Percentiles rank a stretch among this genome's conserved stretches.
Conservation (phyloP, 192 early-diverging fungal species). For the Coemansia sp. region DNA sequence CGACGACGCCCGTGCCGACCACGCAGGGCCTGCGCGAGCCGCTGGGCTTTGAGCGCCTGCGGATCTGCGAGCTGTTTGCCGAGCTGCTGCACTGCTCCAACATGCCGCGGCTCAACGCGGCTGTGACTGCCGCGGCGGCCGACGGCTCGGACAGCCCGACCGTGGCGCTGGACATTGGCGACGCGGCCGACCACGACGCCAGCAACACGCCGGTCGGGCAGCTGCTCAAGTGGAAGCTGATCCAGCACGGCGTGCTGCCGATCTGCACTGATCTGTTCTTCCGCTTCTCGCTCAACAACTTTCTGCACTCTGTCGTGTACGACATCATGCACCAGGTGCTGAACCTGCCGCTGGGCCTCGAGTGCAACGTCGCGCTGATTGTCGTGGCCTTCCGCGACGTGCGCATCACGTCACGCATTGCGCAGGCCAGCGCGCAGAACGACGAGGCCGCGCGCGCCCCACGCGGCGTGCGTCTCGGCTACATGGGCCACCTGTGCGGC, state of each 20-base stretch:
- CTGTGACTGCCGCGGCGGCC: background rate
- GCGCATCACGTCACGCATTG: constrained; percentile 78
- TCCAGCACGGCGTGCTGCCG: constrained; percentile 64
- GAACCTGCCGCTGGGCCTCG: constrained; percentile 78
- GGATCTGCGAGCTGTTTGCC: constrained; percentile 97
- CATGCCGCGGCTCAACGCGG: constrained; percentile 70
- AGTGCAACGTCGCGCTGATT: constrained; percentile 57
- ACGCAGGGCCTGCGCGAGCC: constrained; percentile 77
- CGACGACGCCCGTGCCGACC: constrained; percentile 65
- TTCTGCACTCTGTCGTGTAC: constrained; percentile 97
- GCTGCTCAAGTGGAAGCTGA: constrained; percentile 67
- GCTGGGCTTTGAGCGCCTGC: constrained; percentile 93
- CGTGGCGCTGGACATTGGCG: constrained; percentile 12
- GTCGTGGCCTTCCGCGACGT: constrained; percentile 83
- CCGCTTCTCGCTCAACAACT: constrained; percentile 96
- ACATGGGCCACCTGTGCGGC: constrained; percentile 98
- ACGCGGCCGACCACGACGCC: constrained; percentile 12
- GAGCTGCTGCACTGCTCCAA: constrained; percentile 93
- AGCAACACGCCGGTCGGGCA: constrained; percentile 62
- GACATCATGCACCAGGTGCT: constrained; percentile 99
- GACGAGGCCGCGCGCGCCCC: constrained; percentile 78
- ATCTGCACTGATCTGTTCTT: constrained; percentile 85
- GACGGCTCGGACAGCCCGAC: constrained; percentile 23
- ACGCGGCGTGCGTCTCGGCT: constrained; percentile 89
- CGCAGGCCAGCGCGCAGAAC: constrained; percentile 78